These are phyloP conservation scores for Saturnispora besseyi DNA, from an alignment of 805 yeast species.

Conservation along the genomic window DNA sequence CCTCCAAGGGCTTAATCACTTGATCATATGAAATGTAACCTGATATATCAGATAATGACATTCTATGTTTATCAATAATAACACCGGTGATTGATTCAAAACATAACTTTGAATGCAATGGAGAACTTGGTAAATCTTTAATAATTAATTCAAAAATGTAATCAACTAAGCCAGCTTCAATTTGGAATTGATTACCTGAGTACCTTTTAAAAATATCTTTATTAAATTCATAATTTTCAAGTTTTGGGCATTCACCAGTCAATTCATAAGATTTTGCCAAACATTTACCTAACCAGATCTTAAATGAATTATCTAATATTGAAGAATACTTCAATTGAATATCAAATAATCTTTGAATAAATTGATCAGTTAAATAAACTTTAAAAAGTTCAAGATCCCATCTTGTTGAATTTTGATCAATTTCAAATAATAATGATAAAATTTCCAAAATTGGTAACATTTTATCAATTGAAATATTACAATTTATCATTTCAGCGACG, in stretches of 20 bases:
- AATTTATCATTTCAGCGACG: neutral
- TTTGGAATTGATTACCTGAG: conserved; percentile 14
- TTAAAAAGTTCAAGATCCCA: conserved; percentile 1
- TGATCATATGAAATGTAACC: conserved; percentile 21
- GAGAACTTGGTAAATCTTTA: conserved; percentile 10
- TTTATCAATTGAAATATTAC: neutral
- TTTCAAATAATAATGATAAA: neutral
- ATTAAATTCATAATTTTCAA: conserved; percentile 17
- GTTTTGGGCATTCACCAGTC: conserved; percentile 19
- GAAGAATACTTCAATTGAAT: conserved; percentile 10
- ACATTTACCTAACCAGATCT: conserved; percentile 27
- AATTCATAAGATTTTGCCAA: conserved; percentile 24
- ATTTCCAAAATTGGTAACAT: conserved; percentile 1
- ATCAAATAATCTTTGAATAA: conserved; percentile 17
- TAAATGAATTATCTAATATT: conserved; percentile 13
- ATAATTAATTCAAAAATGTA: conserved; percentile 24
- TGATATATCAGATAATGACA: conserved; percentile 12
- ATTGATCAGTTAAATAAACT: neutral
- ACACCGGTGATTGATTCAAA: conserved; percentile 36
- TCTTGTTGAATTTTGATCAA: neutral
- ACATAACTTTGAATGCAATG: conserved; percentile 19
- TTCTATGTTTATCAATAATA: conserved; percentile 25
- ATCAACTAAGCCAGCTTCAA: conserved; percentile 21
- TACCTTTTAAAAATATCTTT: conserved; percentile 9
- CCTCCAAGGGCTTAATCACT: conserved; percentile 13